A percentile compares a stretch with the other conserved stretches of the same genome.
phyloP scores from a whole-genome alignment of 169 alveolate genomes.

The Plasmodium inui region DNA sequence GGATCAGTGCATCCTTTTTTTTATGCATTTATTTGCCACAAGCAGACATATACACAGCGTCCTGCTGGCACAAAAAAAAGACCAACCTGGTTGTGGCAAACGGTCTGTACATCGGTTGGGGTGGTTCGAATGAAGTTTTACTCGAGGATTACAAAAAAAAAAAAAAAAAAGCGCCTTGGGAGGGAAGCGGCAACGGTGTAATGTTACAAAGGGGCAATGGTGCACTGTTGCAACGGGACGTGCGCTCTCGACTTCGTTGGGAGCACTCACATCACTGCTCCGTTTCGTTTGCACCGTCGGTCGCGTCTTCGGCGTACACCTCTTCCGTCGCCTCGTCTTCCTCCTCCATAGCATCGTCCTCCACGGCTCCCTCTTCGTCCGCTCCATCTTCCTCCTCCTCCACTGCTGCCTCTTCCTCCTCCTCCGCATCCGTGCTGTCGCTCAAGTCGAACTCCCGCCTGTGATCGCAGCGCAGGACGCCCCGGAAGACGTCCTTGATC shows the following conservation, averaged over 20 bases:
- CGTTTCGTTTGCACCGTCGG: background rate
- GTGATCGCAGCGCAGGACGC: background rate
- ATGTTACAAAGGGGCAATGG: too few relatives aligned
- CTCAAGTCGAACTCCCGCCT: background rate
- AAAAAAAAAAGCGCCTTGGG: background rate
- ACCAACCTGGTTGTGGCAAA: background rate
- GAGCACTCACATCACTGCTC: background rate
- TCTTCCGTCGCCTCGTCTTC: background rate
- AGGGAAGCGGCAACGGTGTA: too few relatives aligned
- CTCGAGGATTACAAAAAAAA: background rate
- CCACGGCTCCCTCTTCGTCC: background rate
- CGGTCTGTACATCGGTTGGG: background rate
- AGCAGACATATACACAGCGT: background rate
- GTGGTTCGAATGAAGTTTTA: background rate
- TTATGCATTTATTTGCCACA: background rate
- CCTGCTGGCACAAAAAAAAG: background rate
- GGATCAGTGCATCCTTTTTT: too few relatives aligned
- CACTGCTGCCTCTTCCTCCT: background rate
- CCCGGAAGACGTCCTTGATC: slow-evolving; percentile 41
- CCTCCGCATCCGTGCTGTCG: background rate
- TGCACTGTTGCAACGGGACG: background rate
- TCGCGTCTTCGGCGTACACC: background rate
- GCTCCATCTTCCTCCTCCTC: background rate
- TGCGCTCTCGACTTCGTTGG: background rate
- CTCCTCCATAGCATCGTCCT: background rate